Percentiles rank a stretch among this genome's conserved stretches.
Evolutionary conservation across 2,329 filamentous ascomycete species (phyloP).

Genomic region (Aspergillus fructus): DNA sequence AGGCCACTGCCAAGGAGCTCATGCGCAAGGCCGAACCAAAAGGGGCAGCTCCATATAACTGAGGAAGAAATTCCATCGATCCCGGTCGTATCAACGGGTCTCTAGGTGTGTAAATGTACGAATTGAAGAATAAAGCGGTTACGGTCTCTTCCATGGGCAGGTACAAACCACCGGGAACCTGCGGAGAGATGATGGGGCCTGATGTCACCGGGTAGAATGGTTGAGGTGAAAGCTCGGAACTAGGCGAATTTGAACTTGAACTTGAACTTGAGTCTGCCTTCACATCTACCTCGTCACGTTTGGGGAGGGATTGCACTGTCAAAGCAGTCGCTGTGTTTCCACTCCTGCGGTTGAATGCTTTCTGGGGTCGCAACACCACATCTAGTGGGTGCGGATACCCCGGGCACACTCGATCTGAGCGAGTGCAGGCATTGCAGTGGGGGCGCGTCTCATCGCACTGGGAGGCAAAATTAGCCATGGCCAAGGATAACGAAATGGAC

Average conservation of each 20-base stretch:
- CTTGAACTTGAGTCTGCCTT: not conserved
- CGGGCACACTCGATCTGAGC: slow-evolving; percentile 28
- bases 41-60: slow-evolving; percentile 19
- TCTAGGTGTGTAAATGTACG: slow-evolving; percentile 27
- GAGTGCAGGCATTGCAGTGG: slow-evolving; percentile 28
- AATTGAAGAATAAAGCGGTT: slow-evolving; percentile 30
- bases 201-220: not conserved
- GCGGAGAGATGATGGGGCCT: not conserved
- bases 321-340: not conserved
- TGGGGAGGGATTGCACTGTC: not conserved
- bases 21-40: slow-evolving; percentile 24
- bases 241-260: too few relatives aligned
- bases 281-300: not conserved
- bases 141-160: slow-evolving; percentile 28
- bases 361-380: slow-evolving; percentile 27
- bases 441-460: slow-evolving; percentile 34
- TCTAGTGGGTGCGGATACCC: slow-evolving; percentile 31
- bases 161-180: slow-evolving; percentile 16
- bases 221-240: not conserved
- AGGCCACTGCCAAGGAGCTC: slow-evolving; percentile 27
- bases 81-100: slow-evolving; percentile 26
- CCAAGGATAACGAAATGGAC: too few relatives aligned
- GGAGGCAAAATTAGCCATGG: not conserved
- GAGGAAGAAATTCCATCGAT: slow-evolving; percentile 30
- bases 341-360: slow-evolving; percentile 20